These are phyloP conservation scores for Climacium dendroides DNA, from an alignment of 225 moss, liverwort and hornwort genomes.

Conservation along the genomic window DNA sequence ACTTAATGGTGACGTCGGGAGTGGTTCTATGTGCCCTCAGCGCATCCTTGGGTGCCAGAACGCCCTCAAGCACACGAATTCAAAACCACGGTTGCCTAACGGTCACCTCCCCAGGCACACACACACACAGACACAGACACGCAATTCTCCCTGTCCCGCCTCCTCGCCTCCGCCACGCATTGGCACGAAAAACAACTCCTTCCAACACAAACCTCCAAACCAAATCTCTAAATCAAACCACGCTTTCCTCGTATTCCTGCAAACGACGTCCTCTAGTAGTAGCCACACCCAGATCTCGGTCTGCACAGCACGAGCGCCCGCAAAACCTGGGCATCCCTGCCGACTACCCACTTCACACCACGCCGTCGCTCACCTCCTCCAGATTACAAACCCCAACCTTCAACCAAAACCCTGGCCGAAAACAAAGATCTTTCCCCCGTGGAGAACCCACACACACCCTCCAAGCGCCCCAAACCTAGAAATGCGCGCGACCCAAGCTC, in stretches of 20 bases:
- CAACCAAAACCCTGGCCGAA: background rate
- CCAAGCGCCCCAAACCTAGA: background rate
- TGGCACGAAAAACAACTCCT: background rate
- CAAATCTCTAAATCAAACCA: background rate
- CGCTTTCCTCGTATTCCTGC: background rate
- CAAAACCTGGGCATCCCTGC: slow-evolving; percentile 34
- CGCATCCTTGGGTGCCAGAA: background rate
- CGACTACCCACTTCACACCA: background rate
- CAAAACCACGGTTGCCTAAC: background rate
- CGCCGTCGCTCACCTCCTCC: background rate
- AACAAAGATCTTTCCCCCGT: background rate
- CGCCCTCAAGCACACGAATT: background rate
- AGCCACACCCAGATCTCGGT: background rate
- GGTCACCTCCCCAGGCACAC: background rate
- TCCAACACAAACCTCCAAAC: no score
- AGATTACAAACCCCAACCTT: background rate
- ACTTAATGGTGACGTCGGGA: background rate
- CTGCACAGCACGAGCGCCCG: slow-evolving; percentile 28
- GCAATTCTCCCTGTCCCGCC: background rate
- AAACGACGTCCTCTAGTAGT: background rate
- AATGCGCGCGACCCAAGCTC: background rate
- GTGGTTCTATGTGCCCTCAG: background rate
- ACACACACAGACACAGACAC: background rate
- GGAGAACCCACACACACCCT: background rate
- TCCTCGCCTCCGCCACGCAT: slow-evolving; percentile 9